Percentiles rank a stretch among this genome's conserved stretches.
Evolutionary conservation across 1,284 basidiomycete species (phyloP).

Genomic region (Porodaedalea pini): DNA sequence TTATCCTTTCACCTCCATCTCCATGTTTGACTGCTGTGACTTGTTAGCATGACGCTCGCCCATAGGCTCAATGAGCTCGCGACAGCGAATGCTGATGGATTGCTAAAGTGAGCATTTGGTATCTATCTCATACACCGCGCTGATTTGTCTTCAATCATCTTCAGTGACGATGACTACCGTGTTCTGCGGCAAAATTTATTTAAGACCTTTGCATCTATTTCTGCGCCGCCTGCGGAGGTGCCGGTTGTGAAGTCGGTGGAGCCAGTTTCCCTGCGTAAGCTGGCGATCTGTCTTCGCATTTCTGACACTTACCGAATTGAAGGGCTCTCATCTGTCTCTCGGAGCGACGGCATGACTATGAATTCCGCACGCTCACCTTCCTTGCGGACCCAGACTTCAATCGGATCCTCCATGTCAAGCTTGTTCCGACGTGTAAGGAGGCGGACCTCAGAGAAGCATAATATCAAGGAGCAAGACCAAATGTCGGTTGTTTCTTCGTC

Average conservation of each 20-base stretch:
- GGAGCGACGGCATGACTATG: conserved; percentile 17
- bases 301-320: conserved; percentile 13
- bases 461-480: background rate
- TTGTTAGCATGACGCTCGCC: conserved; percentile 56
- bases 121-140: background rate
- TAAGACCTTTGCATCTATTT: conserved; percentile 60
- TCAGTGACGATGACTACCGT: conserved; percentile 77
- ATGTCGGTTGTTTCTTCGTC: conserved; percentile 6
- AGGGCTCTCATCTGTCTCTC: conserved; percentile 15
- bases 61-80: conserved; percentile 74
- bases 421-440: conserved; percentile 55
- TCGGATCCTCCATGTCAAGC: conserved; percentile 55
- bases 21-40: background rate
- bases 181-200: conserved; percentile 72
- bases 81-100: conserved; percentile 69
- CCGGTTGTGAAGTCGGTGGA: conserved; percentile 51
- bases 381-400: conserved; percentile 55
- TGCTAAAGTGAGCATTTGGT: conserved; percentile 56
- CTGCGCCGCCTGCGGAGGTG: conserved; percentile 54
- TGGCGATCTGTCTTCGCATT: conserved; percentile 28
- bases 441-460: conserved; percentile 27
- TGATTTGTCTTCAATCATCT: conserved; percentile 6
- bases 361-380: conserved; percentile 47
- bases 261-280: conserved; percentile 30
- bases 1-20: conserved; percentile 18